These are phyloP conservation scores for Aspergillus fischeri DNA, from an alignment of 2,329 filamentous ascomycete genomes.

Conservation along the genomic window DNA sequence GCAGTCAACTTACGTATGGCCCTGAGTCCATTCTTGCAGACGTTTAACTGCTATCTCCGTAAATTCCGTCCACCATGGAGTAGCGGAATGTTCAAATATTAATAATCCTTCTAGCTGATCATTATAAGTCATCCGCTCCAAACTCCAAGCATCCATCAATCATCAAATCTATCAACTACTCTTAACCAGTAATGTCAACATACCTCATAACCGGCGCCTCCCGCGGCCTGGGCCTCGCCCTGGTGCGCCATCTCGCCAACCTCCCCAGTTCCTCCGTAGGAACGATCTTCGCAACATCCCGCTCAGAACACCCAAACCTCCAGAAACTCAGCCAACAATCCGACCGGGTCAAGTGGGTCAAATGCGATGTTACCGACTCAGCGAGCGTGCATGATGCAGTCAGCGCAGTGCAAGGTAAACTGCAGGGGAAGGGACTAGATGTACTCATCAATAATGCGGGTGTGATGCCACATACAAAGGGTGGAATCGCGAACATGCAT, in stretches of 20 bases:
- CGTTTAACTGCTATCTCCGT: neutral
- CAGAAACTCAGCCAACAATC: conserved; percentile 31
- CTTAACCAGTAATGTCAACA: conserved; percentile 31
- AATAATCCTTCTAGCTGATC: neutral
- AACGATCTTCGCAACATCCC: conserved; percentile 41
- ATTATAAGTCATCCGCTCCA: neutral
- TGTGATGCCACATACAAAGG: conserved; percentile 15
- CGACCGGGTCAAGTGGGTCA: conserved; percentile 35
- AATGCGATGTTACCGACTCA: conserved; percentile 36
- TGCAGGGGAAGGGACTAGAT: conserved; percentile 42
- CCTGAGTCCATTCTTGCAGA: no score
- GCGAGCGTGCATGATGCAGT: conserved; percentile 34
- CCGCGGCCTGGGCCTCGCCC: conserved; percentile 35
- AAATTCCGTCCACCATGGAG: neutral
- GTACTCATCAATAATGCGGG: conserved; percentile 48
- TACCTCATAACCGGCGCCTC: conserved; percentile 37
- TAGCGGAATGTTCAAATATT: neutral
- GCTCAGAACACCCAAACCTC: conserved; percentile 30
- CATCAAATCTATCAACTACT: neutral
- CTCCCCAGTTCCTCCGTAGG: conserved; percentile 32
- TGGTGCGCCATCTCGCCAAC: conserved; percentile 27
- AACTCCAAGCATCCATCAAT: neutral
- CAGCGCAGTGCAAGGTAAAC: conserved; percentile 25
- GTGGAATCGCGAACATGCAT: conserved; percentile 23
- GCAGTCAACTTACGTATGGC: neutral